Base-by-base conservation (phyloP, 805 yeast genomes). In the Ogataea philodendri region DNA sequence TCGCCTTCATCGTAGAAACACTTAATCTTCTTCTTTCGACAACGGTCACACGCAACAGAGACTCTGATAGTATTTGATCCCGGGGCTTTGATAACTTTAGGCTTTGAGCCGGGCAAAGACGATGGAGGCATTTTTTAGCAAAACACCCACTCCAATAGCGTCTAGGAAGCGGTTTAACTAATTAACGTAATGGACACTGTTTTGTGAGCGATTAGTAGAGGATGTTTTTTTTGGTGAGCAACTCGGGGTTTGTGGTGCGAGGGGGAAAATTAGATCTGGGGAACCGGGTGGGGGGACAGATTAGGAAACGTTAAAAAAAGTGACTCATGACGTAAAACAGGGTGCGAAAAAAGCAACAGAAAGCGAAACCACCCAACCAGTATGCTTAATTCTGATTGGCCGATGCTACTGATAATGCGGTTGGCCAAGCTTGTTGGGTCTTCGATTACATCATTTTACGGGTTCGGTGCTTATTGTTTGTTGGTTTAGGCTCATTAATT, bases 21-120 rank as follows among this genome's bases (percentile, higher is more conserved):
- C 39, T 79, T 74, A 9, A 82, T 78, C 59, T 84, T 84, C 53
- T 84, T 84, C 31, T 84, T 76, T 32, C 96, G 66, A 54, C 96
- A 88, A 32, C 97, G 63, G 55, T 87, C 96, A 59, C 96, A 87
- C 0, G 95, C 95, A 55, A 87, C 96, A 0, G 95, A 89, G 3
- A 84, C 84, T 38, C 96, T 63, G 39, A 77, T 81, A 1, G 73
- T 67, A 17, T 72, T 67, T 9, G 78, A 65, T 2, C 90, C 89
- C 2, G 85, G 85, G 2, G 85, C 73, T 44, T 74, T 72, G 39
- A 84, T 85, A 25, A 75, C 72, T 47, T 76, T 78, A 1, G 60
- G 48, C 34, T 56, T 55, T 30, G 37, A 6, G 22, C 18, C 35
- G 9, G 40, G 30, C 10, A 21, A n/a, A 9, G 27, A 9, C 5